Conservation (phyloP, 164 flowering plant species). For the Dillenia turbinata region DNA sequence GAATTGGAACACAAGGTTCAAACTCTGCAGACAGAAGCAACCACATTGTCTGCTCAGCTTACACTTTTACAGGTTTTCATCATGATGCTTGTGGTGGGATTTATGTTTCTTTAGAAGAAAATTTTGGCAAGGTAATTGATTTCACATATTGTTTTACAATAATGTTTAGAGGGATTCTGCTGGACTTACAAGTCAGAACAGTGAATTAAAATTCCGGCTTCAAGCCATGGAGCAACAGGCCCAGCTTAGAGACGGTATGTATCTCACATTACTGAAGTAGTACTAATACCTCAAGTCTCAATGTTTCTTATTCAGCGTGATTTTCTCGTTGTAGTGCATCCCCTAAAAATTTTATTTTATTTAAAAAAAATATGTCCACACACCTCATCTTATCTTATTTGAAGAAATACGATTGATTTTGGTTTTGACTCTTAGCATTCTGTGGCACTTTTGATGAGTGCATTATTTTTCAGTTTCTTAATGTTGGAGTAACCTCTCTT, state of each 20-base stretch:
- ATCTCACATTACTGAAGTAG: too few relatives aligned
- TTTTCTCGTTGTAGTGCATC: background rate
- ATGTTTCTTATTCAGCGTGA: background rate
- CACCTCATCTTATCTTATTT: too few relatives aligned
- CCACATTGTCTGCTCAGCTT: slow-evolving; percentile 93
- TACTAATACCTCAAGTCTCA: background rate
- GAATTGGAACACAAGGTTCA: slow-evolving; percentile 97
- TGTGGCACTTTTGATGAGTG: too few relatives aligned
- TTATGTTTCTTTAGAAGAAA: background rate
- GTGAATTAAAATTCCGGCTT: slow-evolving; percentile 56
- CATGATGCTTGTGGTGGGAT: background rate
- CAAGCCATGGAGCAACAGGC: slow-evolving; percentile 72
- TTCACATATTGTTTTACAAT: background rate
- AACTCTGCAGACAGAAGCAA: slow-evolving; percentile 94
- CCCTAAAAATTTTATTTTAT: background rate
- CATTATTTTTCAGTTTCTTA: too few relatives aligned
- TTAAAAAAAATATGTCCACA: background rate
- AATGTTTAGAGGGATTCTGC: slow-evolving; percentile 46
- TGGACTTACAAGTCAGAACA: slow-evolving; percentile 50
- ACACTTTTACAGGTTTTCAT: slow-evolving; percentile 77
- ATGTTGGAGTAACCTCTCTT: too few relatives aligned
- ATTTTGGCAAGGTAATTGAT: background rate
- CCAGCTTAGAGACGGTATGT: slow-evolving; percentile 54
- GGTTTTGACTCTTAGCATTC: too few relatives aligned
- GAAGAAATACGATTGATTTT: too few relatives aligned